Conservation (phyloP, 495 filamentous ascomycete species). For the Aspergillus homomorphus region DNA sequence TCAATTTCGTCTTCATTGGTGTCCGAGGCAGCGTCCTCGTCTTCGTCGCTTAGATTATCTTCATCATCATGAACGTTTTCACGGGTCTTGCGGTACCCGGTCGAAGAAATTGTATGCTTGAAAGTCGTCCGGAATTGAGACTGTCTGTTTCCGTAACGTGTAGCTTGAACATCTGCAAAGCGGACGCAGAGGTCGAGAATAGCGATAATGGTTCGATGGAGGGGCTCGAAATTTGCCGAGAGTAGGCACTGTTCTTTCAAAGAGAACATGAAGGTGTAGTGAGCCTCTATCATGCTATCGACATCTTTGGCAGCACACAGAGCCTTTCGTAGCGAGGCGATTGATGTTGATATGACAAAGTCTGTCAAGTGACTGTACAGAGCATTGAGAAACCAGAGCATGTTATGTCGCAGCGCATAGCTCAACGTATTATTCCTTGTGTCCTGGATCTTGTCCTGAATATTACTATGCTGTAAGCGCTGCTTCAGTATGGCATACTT, state of each 20-base stretch:
- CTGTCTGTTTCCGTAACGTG: slow-evolving; percentile 21
- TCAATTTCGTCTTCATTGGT: slow-evolving; percentile 18
- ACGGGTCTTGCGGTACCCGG: neutral
- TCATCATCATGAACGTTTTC: neutral
- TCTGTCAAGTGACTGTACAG: slow-evolving; percentile 73
- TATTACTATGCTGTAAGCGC: slow-evolving; percentile 34
- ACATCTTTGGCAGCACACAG: slow-evolving; percentile 67
- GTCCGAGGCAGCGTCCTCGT: slow-evolving; percentile 22
- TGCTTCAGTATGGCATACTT: slow-evolving; percentile 63
- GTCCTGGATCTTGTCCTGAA: slow-evolving; percentile 6
- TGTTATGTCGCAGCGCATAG: slow-evolving; percentile 64
- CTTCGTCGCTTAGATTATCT: slow-evolving; percentile 18
- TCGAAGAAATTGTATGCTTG: neutral
- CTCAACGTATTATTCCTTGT: slow-evolving; percentile 43
- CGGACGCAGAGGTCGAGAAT: slow-evolving; percentile 57
- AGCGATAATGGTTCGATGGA: slow-evolving; percentile 62
- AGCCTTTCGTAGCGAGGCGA: slow-evolving; percentile 45
- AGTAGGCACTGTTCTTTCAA: slow-evolving; percentile 67
- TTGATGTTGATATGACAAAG: slow-evolving; percentile 62
- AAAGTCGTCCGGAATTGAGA: neutral
- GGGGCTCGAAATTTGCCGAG: slow-evolving; percentile 56
- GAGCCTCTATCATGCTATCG: slow-evolving; percentile 73
- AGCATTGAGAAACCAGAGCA: slow-evolving; percentile 76
- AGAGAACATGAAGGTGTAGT: slow-evolving; percentile 58
- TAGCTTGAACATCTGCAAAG: slow-evolving; percentile 47